Conservation (phyloP, 129 eudicot species). For the Arctium minus region DNA sequence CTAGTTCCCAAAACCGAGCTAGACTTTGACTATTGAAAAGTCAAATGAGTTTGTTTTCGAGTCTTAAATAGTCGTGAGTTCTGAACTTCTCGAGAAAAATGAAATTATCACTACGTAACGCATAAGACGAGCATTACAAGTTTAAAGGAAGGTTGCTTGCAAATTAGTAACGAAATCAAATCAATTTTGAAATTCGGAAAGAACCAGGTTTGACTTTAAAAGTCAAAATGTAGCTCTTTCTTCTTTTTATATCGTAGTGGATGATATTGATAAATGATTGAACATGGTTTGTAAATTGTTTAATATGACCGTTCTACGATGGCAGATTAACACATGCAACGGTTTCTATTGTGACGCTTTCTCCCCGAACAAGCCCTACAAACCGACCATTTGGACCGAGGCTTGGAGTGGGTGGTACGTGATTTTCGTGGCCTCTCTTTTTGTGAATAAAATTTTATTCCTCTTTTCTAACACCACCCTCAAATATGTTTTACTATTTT, state of each 20-base stretch:
- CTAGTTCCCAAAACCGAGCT: not conserved
- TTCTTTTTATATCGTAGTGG: too few species aligned
- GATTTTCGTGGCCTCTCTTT: not conserved
- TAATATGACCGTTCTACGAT: not conserved
- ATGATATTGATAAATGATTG: not conserved
- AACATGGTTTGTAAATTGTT: not conserved
- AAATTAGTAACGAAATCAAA: not conserved
- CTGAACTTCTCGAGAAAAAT: not conserved
- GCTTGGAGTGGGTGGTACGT: constrained; percentile 44
- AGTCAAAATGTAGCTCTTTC: not conserved
- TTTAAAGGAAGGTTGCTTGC: not conserved
- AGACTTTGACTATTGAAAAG: not conserved
- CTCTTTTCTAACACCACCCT: not conserved
- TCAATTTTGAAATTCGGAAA: not conserved
- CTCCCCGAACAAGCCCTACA: constrained; percentile 38
- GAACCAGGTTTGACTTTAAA: not conserved
- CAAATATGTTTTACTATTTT: not conserved
- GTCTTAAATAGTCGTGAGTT: not conserved
- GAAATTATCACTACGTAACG: not conserved
- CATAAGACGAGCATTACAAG: not conserved
- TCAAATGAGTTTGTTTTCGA: not conserved
- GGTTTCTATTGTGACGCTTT: constrained; percentile 45
- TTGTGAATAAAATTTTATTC: not conserved
- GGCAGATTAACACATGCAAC: constrained; percentile 48
- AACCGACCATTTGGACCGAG: constrained; percentile 48